Evolutionary conservation across 1,284 basidiomycete species (phyloP).

Genomic region (Leccinum subrobustum): DNA sequence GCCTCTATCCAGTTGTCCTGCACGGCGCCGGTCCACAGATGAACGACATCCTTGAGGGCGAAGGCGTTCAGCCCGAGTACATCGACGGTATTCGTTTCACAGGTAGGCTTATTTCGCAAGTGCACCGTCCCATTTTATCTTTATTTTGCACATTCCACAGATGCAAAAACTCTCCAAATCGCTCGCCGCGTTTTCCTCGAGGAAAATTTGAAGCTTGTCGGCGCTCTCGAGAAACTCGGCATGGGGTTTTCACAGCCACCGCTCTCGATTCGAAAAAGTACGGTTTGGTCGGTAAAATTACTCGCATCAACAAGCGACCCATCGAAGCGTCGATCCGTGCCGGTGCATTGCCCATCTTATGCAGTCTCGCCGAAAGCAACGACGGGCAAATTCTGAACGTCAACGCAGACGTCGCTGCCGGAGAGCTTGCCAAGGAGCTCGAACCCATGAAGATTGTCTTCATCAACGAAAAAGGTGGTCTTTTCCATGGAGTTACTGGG

Average conservation of each 20-base stretch:
- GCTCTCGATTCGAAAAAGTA: too few species aligned
- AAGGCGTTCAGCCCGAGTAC: conserved; percentile 91
- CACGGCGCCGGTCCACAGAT: conserved; percentile 95
- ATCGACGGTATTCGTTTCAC: conserved; percentile 95
- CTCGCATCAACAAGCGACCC: too few species aligned
- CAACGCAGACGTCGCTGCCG: too few species aligned
- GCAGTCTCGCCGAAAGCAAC: too few species aligned
- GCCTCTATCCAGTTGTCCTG: conserved; percentile 90
- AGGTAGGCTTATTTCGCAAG: conserved; percentile 45
- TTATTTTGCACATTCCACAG: conserved; percentile 39
- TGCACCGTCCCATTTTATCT: neutral
- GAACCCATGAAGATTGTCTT: conserved; percentile 99
- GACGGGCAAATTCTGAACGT: too few species aligned
- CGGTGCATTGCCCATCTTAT: too few species aligned
- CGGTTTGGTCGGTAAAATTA: too few species aligned
- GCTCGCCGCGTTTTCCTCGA: conserved; percentile 95
- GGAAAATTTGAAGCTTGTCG: conserved; percentile 91
- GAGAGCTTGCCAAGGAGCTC: conserved; percentile 92
- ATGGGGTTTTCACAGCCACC: conserved; percentile 28
- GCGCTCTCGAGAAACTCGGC: conserved; percentile 87
- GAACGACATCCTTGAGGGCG: conserved; percentile 88
- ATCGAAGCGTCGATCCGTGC: too few species aligned
- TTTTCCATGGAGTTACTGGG: conserved; percentile 96
- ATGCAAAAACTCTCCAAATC: conserved; percentile 88
- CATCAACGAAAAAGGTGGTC: conserved; percentile 96